Base-by-base conservation (phyloP, 306 rosid species). In the Biancaea sappan region DNA sequence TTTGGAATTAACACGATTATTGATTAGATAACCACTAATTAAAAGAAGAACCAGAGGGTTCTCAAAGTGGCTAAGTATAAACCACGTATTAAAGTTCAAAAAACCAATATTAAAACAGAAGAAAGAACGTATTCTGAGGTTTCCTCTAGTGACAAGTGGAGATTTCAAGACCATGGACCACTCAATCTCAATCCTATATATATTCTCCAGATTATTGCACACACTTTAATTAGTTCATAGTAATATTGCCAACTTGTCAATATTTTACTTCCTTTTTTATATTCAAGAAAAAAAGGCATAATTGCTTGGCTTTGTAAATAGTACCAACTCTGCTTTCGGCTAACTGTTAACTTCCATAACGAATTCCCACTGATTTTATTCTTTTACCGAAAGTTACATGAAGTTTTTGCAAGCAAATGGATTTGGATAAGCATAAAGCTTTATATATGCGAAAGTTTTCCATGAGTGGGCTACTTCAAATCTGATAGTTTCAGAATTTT, bases 341-440 rank as follows among this genome's bases (percentile, higher is more conserved):
- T 32, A 80, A 81, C 86, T 24, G 81, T 53, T 71, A 85, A 81
- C 86, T 71, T 77, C 82, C 75, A 76, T 76, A 74, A 67, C 81
- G 63, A 86, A 85, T 83, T 86, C 85, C 72, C 41, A 82, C 60
- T 72, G 63, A 69, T 69, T 74, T 68, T 74, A 6, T 31, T 29
- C 52, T 29, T 56, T 69, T 65, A 25, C 64, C 53, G 79, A 81
- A 81, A 74, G 69, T 59, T 56, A 80, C 78, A 21, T 66, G 75
- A 41, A 71, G 79, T 47, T 44, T 40, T 44, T 59, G 12, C 19
- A 65, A 25, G 68, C 34, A 32, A 59, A 73, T 37, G 59, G n/a
- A n/a, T n/a, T 46, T 41, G 50, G 44, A 62, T 72, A 73, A 51
- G 81, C 77, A 71, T 72, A 76, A 57, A 69, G 22, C 70, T 79